These are phyloP conservation scores for Actinomortierella ambigua DNA, from an alignment of 371 early-diverging fungal genomes.

Conservation along the genomic window DNA sequence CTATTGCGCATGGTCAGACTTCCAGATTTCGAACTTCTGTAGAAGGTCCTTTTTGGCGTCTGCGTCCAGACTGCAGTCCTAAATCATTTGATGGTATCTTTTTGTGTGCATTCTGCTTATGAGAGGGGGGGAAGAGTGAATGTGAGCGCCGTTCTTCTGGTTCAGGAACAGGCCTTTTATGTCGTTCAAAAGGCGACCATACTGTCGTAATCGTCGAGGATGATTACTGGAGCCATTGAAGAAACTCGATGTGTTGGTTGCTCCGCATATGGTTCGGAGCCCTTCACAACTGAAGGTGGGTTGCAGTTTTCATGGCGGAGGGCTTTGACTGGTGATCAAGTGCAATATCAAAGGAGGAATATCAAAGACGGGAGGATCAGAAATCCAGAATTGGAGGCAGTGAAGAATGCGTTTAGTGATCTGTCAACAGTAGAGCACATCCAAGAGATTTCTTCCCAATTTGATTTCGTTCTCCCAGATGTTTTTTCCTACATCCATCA, in stretches of 20 bases:
- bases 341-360: too few relatives aligned
- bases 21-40: conserved; percentile 14
- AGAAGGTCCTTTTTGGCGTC: conserved; percentile 11
- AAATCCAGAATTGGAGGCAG: not conserved
- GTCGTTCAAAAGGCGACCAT: not conserved
- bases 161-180: not conserved
- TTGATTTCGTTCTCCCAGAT: too few relatives aligned
- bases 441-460: conserved; percentile 3
- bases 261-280: too few relatives aligned
- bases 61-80: conserved; percentile 6
- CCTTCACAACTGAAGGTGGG: too few relatives aligned
- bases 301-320: too few relatives aligned
- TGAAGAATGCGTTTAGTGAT: conserved; percentile 14
- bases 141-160: not conserved
- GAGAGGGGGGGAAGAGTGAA: not conserved
- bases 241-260: too few relatives aligned
- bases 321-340: too few relatives aligned
- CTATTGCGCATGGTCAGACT: conserved; percentile 9
- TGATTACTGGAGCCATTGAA: conserved; percentile 12
- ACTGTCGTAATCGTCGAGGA: conserved; percentile 25
- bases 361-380: too few relatives aligned
- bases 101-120: conserved; percentile 12
- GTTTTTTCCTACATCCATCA: too few relatives aligned
- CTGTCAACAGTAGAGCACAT: conserved; percentile 3
- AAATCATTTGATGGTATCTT: conserved; percentile 13